These are phyloP conservation scores for Nigrograna mackinnonii DNA, from an alignment of 2,329 filamentous ascomycete genomes.

Conservation along the genomic window DNA sequence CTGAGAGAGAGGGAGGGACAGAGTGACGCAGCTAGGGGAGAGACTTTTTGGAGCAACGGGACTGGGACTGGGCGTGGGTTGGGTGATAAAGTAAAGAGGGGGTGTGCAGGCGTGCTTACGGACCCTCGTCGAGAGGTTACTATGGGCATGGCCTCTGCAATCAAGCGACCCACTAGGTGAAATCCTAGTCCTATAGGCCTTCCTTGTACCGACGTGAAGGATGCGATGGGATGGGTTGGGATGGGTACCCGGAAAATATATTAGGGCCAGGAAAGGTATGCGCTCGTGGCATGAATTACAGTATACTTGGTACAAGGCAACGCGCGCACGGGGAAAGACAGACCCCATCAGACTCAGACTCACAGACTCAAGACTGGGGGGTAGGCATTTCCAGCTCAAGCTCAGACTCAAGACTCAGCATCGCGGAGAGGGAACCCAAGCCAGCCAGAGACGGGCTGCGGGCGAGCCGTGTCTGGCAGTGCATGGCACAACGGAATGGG, in stretches of 20 bases:
- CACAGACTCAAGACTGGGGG: no score
- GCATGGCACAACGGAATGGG: no score
- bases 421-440: not conserved
- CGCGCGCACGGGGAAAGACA: no score
- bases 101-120: constrained; percentile 14
- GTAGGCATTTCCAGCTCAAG: no score
- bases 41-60: constrained; percentile 6
- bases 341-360: no score
- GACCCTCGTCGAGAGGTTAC: constrained; percentile 2
- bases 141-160: no score
- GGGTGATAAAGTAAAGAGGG: constrained; percentile 35
- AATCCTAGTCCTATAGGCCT: not conserved
- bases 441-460: not conserved
- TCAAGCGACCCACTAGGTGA: not conserved
- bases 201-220: not conserved
- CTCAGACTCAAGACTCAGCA: not conserved
- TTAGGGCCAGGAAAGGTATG: not conserved
- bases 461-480: no score
- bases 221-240: not conserved
- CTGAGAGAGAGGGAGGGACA: not conserved
- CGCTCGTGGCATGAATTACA: constrained; percentile 1
- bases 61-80: constrained; percentile 14
- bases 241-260: not conserved
- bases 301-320: no score
- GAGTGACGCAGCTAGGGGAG: constrained; percentile 8